These are phyloP conservation scores for Hygrophoropsis aurantiaca DNA, from an alignment of 768 basidiomycete species.

Conservation along the genomic window DNA sequence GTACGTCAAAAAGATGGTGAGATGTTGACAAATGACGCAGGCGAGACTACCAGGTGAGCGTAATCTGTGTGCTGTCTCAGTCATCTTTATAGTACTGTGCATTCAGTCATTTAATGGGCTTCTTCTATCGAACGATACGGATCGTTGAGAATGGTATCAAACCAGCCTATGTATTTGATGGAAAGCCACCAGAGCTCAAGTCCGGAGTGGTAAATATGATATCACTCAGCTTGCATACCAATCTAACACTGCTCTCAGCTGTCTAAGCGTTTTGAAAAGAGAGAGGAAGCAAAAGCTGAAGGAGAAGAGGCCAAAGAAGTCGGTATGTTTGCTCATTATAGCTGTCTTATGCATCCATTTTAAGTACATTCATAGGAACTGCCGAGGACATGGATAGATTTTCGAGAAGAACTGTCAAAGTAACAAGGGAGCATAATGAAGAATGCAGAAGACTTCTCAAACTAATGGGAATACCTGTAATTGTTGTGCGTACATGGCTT, in stretches of 20 bases:
- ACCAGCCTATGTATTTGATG: slow-evolving; percentile 97
- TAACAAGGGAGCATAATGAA: slow-evolving; percentile 94
- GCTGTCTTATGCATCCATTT: neutral
- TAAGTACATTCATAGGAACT: slow-evolving; percentile 49
- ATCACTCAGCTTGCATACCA: neutral
- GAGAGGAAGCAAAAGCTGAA: slow-evolving; percentile 92
- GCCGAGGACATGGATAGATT: slow-evolving; percentile 91
- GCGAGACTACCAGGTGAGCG: slow-evolving; percentile 88
- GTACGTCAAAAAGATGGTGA: slow-evolving; percentile 96
- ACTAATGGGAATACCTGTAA: slow-evolving; percentile 96
- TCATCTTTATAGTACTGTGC: neutral
- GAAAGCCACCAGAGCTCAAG: slow-evolving; percentile 97
- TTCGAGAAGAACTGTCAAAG: slow-evolving; percentile 87
- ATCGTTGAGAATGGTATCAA: slow-evolving; percentile 99
- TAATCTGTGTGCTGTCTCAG: neutral
- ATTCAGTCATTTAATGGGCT: slow-evolving; percentile 94
- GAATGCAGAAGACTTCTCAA: slow-evolving; percentile 85
- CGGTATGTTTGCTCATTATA: slow-evolving; percentile 34
- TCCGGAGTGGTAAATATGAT: slow-evolving; percentile 81
- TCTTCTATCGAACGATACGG: slow-evolving; percentile 96
- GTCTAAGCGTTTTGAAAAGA: slow-evolving; percentile 89
- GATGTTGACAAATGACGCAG: slow-evolving; percentile 94
- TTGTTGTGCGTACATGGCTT: slow-evolving; percentile 64
- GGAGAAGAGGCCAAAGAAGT: slow-evolving; percentile 97
- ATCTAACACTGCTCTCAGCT: slow-evolving; percentile 51